Conservation (phyloP, 257 asterid species). For the Lycium barbarum region DNA sequence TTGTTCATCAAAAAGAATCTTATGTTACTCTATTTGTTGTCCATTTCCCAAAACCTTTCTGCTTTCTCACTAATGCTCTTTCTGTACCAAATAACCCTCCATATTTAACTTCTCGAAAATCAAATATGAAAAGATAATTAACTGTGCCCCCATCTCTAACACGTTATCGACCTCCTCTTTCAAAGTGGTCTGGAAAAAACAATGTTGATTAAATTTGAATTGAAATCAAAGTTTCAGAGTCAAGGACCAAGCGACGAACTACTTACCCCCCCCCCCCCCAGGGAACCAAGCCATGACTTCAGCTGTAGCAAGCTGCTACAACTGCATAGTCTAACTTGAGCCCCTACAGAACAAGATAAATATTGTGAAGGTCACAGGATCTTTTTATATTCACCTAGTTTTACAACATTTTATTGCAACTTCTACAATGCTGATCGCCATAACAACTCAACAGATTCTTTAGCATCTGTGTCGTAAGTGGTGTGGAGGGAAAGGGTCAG, state of each 20-base stretch:
- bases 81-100: neutral
- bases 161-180: neutral
- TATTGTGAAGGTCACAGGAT: neutral
- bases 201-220: neutral
- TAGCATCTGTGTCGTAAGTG: slow-evolving; percentile 5
- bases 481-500: neutral
- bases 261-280: neutral
- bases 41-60: neutral
- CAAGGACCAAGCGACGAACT: neutral
- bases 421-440: neutral
- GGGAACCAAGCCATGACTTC: neutral
- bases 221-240: neutral
- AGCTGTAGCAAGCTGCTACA: neutral
- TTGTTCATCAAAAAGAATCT: neutral
- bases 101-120: neutral
- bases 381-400: neutral
- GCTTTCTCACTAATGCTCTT: neutral
- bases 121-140: neutral
- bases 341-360: neutral
- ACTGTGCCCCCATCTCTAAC: neutral
- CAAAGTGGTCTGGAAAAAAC: neutral
- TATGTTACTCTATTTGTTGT: neutral
- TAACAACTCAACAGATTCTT: neutral
- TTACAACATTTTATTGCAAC: slow-evolving; percentile 1
- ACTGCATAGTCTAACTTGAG: neutral